These are phyloP conservation scores for Monilinia fructigena DNA, from an alignment of 2,329 filamentous ascomycete genomes.

Conservation along the genomic window DNA sequence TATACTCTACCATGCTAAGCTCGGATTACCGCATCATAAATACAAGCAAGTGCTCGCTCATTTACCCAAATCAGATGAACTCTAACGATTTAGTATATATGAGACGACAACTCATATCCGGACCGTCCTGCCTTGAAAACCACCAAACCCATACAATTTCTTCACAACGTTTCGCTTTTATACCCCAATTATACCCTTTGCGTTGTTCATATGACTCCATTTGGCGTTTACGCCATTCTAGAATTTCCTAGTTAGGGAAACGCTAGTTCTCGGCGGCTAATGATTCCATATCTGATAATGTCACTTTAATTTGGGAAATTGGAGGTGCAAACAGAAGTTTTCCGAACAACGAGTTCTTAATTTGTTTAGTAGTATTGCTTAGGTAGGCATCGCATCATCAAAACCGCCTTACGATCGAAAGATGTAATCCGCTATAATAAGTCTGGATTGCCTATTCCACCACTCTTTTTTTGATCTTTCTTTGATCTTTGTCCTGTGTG, in stretches of 20 bases:
- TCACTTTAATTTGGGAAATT: conserved; percentile 25
- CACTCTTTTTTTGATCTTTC: neutral
- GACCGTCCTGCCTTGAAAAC: conserved; percentile 24
- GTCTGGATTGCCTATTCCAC: neutral
- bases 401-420: neutral
- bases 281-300: conserved; percentile 6
- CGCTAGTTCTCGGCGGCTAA: conserved; percentile 11
- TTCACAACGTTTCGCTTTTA: conserved; percentile 8
- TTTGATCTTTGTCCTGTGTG: conserved; percentile 18
- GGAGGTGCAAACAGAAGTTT: conserved; percentile 1
- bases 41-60: conserved; percentile 4
- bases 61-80: conserved; percentile 14
- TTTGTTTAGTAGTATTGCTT: neutral
- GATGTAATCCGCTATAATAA: conserved; percentile 1
- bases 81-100: conserved; percentile 18
- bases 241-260: neutral
- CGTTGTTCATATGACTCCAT: conserved; percentile 16
- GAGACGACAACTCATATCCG: conserved; percentile 22
- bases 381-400: neutral
- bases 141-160: conserved; percentile 13
- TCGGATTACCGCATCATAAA: conserved; percentile 17
- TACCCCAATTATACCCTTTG: conserved; percentile 6
- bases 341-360: conserved; percentile 4
- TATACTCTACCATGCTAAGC: neutral
- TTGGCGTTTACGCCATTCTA: neutral